Conservation (phyloP, 2,329 filamentous ascomycete genomes). For the Teratosphaeria pseudoeucalypti region DNA sequence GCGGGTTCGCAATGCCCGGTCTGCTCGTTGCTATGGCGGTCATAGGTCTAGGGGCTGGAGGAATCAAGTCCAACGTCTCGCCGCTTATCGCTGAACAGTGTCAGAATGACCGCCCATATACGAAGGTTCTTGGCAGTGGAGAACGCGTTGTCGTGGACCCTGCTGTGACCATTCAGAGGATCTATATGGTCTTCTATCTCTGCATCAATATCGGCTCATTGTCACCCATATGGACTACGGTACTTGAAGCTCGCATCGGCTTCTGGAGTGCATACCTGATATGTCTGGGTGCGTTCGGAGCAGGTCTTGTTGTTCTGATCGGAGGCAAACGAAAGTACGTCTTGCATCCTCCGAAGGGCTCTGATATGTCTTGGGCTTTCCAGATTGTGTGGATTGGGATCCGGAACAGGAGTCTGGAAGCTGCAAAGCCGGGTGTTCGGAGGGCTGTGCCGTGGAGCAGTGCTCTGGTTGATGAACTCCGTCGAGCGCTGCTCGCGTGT, state of each 20-base stretch:
- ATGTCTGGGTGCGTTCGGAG: conserved; percentile 45
- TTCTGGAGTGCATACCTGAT: conserved; percentile 52
- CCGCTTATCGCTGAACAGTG: conserved; percentile 41
- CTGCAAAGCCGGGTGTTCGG: neutral
- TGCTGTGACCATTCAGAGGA: conserved; percentile 35
- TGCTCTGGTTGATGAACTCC: conserved; percentile 55
- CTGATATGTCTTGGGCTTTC: conserved; percentile 48
- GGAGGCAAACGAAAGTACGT: conserved; percentile 41
- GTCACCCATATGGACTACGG: conserved; percentile 52
- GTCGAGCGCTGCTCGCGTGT: conserved; percentile 56
- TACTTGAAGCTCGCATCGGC: conserved; percentile 55
- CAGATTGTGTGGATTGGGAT: neutral
- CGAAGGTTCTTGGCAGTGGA: conserved; percentile 31
- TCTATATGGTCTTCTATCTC: conserved; percentile 56
- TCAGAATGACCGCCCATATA: conserved; percentile 27
- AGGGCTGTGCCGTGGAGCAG: neutral
- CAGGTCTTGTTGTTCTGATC: conserved; percentile 49
- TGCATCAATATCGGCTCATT: conserved; percentile 64
- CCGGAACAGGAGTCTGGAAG: neutral
- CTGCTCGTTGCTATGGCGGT: conserved; percentile 57
- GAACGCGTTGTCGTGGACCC: conserved; percentile 39
- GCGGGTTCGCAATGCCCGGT: conserved; percentile 47
- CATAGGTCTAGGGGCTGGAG: conserved; percentile 63
- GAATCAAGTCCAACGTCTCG: conserved; percentile 69
- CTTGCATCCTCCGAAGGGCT: conserved; percentile 54